phyloP scores from a whole-genome alignment of 805 yeast genomes.

The Lachancea kluyveri region DNA sequence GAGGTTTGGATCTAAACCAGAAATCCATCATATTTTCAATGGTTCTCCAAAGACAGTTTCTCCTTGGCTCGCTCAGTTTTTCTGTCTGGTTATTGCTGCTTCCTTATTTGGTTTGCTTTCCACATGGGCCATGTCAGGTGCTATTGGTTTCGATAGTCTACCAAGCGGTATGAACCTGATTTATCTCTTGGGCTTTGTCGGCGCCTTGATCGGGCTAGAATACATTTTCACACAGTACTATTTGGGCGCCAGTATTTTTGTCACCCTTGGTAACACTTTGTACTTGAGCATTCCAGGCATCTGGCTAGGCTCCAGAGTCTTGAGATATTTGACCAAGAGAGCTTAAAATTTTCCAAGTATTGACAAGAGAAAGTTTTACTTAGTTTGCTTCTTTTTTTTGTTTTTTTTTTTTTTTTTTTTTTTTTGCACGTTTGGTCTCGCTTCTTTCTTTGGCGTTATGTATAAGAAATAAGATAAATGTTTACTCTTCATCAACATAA shows the following conservation, averaged over 20 bases:
- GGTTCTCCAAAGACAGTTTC: conserved; percentile 47
- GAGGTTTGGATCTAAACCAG: conserved; percentile 45
- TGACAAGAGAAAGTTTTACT: no score
- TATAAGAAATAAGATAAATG: no score
- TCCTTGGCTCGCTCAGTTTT: conserved; percentile 44
- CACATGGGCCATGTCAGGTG: conserved; percentile 35
- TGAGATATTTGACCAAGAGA: conserved; percentile 37
- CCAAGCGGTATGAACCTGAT: conserved; percentile 22
- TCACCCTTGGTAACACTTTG: conserved; percentile 20
- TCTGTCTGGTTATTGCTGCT: conserved; percentile 39
- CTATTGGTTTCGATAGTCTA: conserved; percentile 22
- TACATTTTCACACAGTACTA: conserved; percentile 26
- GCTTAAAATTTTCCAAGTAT: no score
- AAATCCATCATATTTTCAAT: conserved; percentile 58
- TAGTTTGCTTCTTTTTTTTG: no score
- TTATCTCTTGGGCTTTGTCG: conserved; percentile 19
- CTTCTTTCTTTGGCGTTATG: no score
- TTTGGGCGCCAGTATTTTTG: conserved; percentile 28
- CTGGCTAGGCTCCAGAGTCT: conserved; percentile 59
- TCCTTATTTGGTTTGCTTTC: conserved; percentile 39
- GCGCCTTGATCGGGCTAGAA: conserved; percentile 27
- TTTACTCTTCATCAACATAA: conserved; percentile 34
- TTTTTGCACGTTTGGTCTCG: not conserved
- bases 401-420: no score
- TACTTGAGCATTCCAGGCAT: conserved; percentile 49